Evolutionary conservation across 2,329 filamentous ascomycete genomes (phyloP), one percentile per base, ranked within the genome.

Genomic region (Passalora sequoiae): DNA sequence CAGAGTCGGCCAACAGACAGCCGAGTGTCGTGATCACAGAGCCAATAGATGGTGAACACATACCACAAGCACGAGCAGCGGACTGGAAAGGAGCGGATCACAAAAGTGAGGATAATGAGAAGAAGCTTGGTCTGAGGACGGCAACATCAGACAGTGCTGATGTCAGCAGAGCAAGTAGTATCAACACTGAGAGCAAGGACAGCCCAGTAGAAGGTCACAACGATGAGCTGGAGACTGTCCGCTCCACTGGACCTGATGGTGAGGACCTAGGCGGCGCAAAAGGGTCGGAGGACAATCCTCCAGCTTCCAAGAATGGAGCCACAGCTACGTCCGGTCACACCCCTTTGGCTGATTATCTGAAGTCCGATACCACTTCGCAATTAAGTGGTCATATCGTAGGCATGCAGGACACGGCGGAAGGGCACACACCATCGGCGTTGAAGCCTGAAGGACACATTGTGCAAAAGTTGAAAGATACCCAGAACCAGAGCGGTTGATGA

Each of bases 141-240:
- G 76, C 80, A 46, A 83, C 76, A 5, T 77, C 82, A 0, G 75
- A 74, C 1, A 88, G 83, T 52, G 77, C 74, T 1, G 73, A 79
- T 41, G 72, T 88, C 12, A 89, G 85, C 60, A 77, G 80, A 50
- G 84, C 86, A 1, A 89, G 81, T 56, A 91, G 84, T 58, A 65
- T 86, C 15, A 38, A 38, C n/a, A 46, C 49, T 2, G 17, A 21
- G 20, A 31, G 45, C 16, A 32, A 31, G 7, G 47, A 51, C 17
- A 47, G 46, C 21, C 44, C 47, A 12, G 35, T 43, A 8, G 40
- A 56, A 51, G 50, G 68, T 50, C 44, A 53, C 40, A 39, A 49
- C 16, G 38, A 59, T 24, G 52, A 60, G 41, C 40, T 53, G 16
- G 56, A 58, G 17, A 58, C 53, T 5, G 56, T 60, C 9, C 52